phyloP scores from a whole-genome alignment of 257 asterid genomes.

The Rubia yunnanensis region DNA sequence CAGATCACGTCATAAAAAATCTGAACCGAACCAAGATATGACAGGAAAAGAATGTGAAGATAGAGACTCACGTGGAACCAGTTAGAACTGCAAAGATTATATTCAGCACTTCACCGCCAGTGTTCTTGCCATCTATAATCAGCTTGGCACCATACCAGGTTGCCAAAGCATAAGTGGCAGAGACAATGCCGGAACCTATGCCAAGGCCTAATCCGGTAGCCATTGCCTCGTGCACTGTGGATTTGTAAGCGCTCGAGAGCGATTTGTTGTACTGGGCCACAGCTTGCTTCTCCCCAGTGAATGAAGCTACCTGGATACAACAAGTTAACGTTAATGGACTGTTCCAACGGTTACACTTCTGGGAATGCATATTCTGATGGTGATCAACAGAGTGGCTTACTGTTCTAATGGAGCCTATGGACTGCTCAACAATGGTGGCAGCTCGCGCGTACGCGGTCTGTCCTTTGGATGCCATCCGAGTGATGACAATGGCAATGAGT shows the following conservation, averaged over 20 bases:
- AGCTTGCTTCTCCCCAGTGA: constrained; percentile 72
- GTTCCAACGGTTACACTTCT: too few relatives aligned
- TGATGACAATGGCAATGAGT: too few relatives aligned
- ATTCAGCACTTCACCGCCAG: constrained; percentile 55
- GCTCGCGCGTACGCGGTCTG: too few relatives aligned
- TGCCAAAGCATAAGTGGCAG: constrained; percentile 70
- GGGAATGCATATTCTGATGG: too few relatives aligned
- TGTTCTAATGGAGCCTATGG: constrained; percentile 78
- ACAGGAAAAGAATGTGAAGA: not conserved
- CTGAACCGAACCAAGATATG: too few relatives aligned
- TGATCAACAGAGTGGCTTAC: constrained; percentile 37
- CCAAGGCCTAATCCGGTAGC: constrained; percentile 73
- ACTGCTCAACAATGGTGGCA: too few relatives aligned
- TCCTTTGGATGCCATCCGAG: too few relatives aligned
- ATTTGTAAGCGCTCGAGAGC: constrained; percentile 49
- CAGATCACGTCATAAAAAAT: not conserved
- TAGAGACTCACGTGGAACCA: constrained; percentile 61
- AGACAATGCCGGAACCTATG: constrained; percentile 47
- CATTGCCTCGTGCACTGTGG: constrained; percentile 59
- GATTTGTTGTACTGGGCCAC: constrained; percentile 40
- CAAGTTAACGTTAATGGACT: too few relatives aligned
- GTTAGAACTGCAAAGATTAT: constrained; percentile 55
- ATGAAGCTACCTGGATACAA: too few relatives aligned
- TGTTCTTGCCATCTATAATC: constrained; percentile 43
- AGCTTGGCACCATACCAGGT: constrained; percentile 67